phyloP scores from a whole-genome alignment of 352 stramenopile genomes.

The Thraustochytrium striatum region DNA sequence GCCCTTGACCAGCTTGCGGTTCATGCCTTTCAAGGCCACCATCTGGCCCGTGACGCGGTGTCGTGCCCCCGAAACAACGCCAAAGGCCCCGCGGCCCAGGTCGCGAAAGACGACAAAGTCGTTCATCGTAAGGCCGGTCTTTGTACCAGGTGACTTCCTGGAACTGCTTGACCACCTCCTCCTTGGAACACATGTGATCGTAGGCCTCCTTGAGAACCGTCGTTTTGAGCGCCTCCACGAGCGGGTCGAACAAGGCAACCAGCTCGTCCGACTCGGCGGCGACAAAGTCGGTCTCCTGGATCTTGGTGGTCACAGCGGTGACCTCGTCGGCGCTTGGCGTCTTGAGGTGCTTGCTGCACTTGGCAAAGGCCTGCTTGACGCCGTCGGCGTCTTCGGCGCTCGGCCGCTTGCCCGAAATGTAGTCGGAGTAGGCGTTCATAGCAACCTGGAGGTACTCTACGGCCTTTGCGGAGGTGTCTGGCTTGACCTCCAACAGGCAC shows the following conservation, averaged over 20 bases:
- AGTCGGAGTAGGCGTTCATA: not conserved
- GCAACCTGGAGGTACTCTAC: not conserved
- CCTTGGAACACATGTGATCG: conserved; percentile 9
- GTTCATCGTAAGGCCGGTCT: conserved; percentile 51
- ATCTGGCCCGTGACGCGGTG: conserved; percentile 68
- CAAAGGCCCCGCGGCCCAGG: conserved; percentile 95
- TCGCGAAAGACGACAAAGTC: conserved; percentile 96
- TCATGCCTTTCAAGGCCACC: conserved; percentile 82
- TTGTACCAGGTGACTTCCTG: conserved; percentile 31
- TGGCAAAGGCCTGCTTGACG: not conserved
- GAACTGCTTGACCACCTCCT: not conserved
- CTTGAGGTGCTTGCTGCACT: not conserved
- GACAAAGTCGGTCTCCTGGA: conserved; percentile 16
- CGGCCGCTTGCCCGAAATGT: not conserved
- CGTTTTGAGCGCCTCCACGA: not conserved
- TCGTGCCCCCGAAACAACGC: conserved; percentile 83
- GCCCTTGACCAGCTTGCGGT: conserved; percentile 79
- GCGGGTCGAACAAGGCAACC: conserved; percentile 5
- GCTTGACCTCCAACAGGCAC: not conserved
- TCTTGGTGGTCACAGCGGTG: not conserved
- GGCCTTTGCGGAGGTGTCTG: conserved; percentile 1
- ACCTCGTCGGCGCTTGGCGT: not conserved
- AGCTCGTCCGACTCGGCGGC: not conserved
- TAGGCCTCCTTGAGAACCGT: conserved; percentile 27
- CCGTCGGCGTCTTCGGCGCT: not conserved